Evolutionary conservation across 352 stramenopile species (phyloP), one percentile per base, ranked within the genome.

Genomic region (Globisporangium radiosum): DNA sequence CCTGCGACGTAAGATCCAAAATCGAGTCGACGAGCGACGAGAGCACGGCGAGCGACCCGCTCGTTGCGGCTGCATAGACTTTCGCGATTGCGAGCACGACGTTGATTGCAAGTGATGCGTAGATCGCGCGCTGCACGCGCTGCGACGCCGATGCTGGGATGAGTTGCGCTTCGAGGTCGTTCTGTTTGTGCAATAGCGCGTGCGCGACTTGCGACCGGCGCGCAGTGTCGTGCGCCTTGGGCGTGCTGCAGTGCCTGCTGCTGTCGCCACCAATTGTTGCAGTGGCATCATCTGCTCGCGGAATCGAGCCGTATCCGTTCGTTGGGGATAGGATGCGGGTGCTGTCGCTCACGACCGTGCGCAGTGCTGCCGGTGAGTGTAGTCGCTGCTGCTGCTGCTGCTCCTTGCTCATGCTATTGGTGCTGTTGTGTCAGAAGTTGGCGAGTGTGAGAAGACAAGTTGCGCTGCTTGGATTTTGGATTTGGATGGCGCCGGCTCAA

Each of bases 1-100:
- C 77, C 62, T 98, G 93, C 13, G 87, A 97, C 39, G 97, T 87
- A 14, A 98, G 80, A 68, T 98, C 95, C 39, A 98, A 71, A 47
- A 97, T 86, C 5, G 85, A 97, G 67, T 98, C 95, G 17, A 98
- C 80, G 7, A 98, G 74, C 38, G 95, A 97, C 44, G 95, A 97
- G 33, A 98, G 71, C 52, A 98, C 92, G 0, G 91, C 94, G 7
- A 98, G 73, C 25, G 91, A 98, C 1, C 89, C 74, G 44, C 90
- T 98, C 5, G 78, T 84, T 45, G 95, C 68, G 2, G 81, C 73
- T 5, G 83, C 85, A 49, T 94, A 94, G 47, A 73, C 79, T 65
- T 92, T 94, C 13, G 82, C 79, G 15, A 76, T 49, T 15, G 80
- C 79, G 1, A 94, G 66, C 9, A 91, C 70, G 60, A 94, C 72